A percentile compares a stretch with the other conserved stretches of the same genome.
Evolutionary conservation across 495 filamentous ascomycete genomes (phyloP).

Genomic region (Wilcoxina mikolae): DNA sequence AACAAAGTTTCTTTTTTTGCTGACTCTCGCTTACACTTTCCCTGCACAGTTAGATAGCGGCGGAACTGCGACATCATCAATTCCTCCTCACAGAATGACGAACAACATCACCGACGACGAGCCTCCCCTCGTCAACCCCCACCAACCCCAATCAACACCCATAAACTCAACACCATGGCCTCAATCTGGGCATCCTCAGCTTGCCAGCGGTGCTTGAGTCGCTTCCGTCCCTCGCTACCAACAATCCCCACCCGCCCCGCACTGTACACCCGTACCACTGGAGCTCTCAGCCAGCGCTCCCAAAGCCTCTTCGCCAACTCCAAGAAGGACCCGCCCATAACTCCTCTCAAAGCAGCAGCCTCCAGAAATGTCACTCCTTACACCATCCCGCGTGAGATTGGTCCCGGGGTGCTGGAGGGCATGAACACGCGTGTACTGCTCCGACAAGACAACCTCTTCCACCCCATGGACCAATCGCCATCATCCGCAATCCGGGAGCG

Average conservation of each 20-base stretch:
- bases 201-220: neutral
- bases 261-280: neutral
- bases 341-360: neutral
- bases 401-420: neutral
- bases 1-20: neutral
- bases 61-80: constrained; percentile 5
- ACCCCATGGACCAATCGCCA: constrained; percentile 76
- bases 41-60: neutral
- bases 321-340: neutral
- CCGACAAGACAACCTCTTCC: constrained; percentile 72
- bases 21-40: constrained; percentile 1
- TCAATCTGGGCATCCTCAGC: constrained; percentile 2
- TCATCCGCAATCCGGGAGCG: constrained; percentile 67
- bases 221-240: neutral
- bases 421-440: constrained; percentile 38
- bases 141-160: neutral
- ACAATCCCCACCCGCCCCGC: neutral
- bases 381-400: neutral
- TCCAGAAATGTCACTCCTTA: no score
- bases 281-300: neutral
- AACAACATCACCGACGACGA: neutral
- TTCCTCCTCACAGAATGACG: neutral
- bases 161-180: neutral
- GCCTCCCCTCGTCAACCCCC: neutral
- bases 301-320: constrained; percentile 3